These are phyloP conservation scores for Arthrobotrys musiformis DNA, from an alignment of 2,329 filamentous ascomycete genomes.

Conservation along the genomic window DNA sequence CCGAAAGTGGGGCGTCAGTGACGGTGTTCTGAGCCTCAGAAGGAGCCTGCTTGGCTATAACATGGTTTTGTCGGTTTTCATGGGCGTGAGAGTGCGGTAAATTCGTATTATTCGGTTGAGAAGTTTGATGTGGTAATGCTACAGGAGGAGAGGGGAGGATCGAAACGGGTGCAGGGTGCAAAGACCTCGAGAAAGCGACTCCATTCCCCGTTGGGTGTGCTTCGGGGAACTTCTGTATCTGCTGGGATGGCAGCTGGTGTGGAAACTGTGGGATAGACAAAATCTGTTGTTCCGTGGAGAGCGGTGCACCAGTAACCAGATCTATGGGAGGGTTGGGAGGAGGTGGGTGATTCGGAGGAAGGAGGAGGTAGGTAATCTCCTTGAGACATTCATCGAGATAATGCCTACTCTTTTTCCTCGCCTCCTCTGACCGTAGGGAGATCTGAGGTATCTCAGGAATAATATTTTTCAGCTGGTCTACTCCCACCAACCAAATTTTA, in stretches of 20 bases:
- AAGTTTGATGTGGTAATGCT: conserved; percentile 27
- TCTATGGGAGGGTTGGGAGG: conserved; percentile 66
- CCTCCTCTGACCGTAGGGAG: conserved; percentile 49
- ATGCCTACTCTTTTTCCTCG: conserved; percentile 67
- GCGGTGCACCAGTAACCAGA: conserved; percentile 33
- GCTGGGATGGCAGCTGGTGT: conserved; percentile 69
- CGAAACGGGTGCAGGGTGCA: conserved; percentile 68
- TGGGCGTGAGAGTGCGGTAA: conserved; percentile 33
- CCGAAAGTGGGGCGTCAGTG: conserved; percentile 59
- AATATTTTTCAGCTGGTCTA: conserved; percentile 31
- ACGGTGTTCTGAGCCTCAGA: conserved; percentile 31
- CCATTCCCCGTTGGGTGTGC: conserved; percentile 62
- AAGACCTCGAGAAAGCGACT: conserved; percentile 24
- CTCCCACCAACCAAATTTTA: background rate
- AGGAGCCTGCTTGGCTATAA: conserved; percentile 13
- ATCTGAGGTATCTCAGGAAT: conserved; percentile 40
- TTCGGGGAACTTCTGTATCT: conserved; percentile 70
- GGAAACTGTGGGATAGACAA: conserved; percentile 65
- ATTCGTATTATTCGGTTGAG: conserved; percentile 36
- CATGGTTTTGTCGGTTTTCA: conserved; percentile 40
- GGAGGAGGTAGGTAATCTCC: conserved; percentile 75
- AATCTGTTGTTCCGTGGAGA: conserved; percentile 59
- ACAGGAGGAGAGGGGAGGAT: conserved; percentile 71
- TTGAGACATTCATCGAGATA: conserved; percentile 74
- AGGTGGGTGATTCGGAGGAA: conserved; percentile 72